Percentiles rank a stretch among this genome's conserved stretches.
Conservation (phyloP, 768 basidiomycete genomes). For the Lactarius tabidus region DNA sequence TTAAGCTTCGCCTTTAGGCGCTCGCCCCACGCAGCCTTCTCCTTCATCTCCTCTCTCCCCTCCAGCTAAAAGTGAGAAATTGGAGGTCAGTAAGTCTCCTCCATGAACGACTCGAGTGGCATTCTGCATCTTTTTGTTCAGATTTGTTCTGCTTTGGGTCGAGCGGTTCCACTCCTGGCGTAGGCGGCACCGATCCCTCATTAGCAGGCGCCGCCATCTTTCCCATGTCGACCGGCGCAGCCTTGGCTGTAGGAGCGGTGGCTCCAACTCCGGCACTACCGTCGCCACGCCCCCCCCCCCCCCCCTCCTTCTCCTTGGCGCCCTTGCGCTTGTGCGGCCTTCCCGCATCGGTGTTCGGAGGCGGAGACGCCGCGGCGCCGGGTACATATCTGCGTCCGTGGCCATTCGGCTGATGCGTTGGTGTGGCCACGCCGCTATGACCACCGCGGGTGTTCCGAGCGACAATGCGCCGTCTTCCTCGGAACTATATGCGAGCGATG, state of each 20-base stretch:
- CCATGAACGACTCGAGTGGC: background rate
- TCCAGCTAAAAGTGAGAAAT: constrained; percentile 67
- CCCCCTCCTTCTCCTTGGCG: constrained; percentile 41
- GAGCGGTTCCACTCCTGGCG: constrained; percentile 56
- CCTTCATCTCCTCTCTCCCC: constrained; percentile 98
- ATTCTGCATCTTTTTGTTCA: constrained; percentile 90
- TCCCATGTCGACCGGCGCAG: constrained; percentile 34
- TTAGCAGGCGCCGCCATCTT: constrained; percentile 11
- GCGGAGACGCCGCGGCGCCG: constrained; percentile 55
- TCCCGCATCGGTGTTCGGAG: constrained; percentile 42
- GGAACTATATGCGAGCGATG: constrained; percentile 87
- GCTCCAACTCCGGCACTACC: constrained; percentile 27
- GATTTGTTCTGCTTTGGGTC: constrained; percentile 89
- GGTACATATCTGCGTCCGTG: constrained; percentile 62
- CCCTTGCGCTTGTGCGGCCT: constrained; percentile 58
- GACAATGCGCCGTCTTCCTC: constrained; percentile 66
- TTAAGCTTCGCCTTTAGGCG: constrained; percentile 90
- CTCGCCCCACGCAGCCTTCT: constrained; percentile 85
- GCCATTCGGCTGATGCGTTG: constrained; percentile 49
- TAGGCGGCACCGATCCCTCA: constrained; percentile 42
- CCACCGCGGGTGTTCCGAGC: constrained; percentile 31
- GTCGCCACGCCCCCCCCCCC: too few relatives aligned
- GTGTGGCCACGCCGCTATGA: constrained; percentile 60
- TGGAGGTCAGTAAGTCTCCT: background rate
- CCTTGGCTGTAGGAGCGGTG: constrained; percentile 21